phyloP scores from a whole-genome alignment of 1,139 yeast genomes.

The Saccharomyces hybrid region DNA sequence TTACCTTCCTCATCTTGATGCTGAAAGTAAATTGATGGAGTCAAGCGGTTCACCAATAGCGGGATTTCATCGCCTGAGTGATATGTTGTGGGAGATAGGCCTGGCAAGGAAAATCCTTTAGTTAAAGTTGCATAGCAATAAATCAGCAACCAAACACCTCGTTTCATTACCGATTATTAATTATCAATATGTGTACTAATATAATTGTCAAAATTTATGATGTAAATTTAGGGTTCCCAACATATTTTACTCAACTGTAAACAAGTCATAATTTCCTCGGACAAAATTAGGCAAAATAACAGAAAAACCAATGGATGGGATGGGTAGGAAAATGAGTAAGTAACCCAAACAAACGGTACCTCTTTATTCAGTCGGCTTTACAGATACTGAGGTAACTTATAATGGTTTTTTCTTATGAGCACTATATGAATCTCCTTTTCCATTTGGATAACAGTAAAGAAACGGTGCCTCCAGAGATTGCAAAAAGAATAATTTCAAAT shows the following conservation, averaged over 20 bases:
- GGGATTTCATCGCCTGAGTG: slow-evolving; percentile 65
- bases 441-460: slow-evolving; percentile 25
- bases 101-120: slow-evolving; percentile 82
- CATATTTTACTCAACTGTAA: background rate
- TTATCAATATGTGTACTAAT: background rate
- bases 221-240: background rate
- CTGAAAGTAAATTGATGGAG: slow-evolving; percentile 59
- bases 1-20: slow-evolving; percentile 30
- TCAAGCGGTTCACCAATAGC: slow-evolving; percentile 77
- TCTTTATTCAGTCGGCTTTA: background rate
- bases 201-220: background rate
- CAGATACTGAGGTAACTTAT: background rate
- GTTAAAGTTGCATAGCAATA: background rate
- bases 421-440: slow-evolving; percentile 27
- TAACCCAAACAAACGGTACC: background rate
- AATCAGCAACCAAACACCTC: background rate
- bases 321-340: background rate
- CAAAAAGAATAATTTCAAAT: slow-evolving; percentile 28
- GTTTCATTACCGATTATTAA: background rate
- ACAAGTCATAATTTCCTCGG: background rate
- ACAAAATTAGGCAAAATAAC: background rate
- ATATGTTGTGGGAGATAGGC: slow-evolving; percentile 90
- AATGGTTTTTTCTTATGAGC: slow-evolving; percentile 25
- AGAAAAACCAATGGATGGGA: background rate
- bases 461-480: slow-evolving; percentile 27